Evolutionary conservation across 2,329 filamentous ascomycete species (phyloP).

Genomic region (Acrodontium crateriforme): DNA sequence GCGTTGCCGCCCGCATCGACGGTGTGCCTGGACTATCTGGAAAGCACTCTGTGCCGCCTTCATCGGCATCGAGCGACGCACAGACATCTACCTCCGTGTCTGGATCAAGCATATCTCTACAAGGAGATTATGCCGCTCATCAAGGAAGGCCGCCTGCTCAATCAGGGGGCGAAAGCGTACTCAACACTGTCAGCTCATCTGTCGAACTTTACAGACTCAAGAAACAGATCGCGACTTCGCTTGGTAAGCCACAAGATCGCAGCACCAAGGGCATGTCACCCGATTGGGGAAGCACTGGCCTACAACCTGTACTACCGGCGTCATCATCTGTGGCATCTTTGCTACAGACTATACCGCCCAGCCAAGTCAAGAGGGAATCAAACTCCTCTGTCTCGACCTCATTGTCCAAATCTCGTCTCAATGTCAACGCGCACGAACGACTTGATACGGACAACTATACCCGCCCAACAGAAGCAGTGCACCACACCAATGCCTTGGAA

Average conservation of each 20-base stretch:
- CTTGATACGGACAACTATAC: conserved; percentile 2
- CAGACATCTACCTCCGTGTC: background rate
- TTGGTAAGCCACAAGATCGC: conserved; percentile 5
- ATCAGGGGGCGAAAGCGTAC: conserved; percentile 11
- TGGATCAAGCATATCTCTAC: background rate
- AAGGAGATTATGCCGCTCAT: background rate
- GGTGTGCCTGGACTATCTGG: background rate
- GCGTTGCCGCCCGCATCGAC: background rate
- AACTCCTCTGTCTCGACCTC: too few relatives aligned
- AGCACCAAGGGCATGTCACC: conserved; percentile 3
- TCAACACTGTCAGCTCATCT: conserved; percentile 4
- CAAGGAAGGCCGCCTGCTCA: conserved; percentile 5
- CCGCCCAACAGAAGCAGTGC: too few relatives aligned
- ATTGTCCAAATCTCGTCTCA: too few relatives aligned
- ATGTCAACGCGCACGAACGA: too few relatives aligned
- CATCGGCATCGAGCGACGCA: background rate
- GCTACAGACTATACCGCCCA: too few relatives aligned
- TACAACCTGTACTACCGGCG: conserved; percentile 5
- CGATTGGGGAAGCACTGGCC: conserved; percentile 17
- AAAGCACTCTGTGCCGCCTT: too few relatives aligned
- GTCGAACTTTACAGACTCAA: conserved; percentile 10
- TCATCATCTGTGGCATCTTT: background rate
- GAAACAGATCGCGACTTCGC: conserved; percentile 4
- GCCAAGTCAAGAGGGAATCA: too few relatives aligned
- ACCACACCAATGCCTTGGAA: too few relatives aligned